Evolutionary conservation across 768 basidiomycete species (phyloP).

Genomic region (Phylloporus rhodoxanthus): DNA sequence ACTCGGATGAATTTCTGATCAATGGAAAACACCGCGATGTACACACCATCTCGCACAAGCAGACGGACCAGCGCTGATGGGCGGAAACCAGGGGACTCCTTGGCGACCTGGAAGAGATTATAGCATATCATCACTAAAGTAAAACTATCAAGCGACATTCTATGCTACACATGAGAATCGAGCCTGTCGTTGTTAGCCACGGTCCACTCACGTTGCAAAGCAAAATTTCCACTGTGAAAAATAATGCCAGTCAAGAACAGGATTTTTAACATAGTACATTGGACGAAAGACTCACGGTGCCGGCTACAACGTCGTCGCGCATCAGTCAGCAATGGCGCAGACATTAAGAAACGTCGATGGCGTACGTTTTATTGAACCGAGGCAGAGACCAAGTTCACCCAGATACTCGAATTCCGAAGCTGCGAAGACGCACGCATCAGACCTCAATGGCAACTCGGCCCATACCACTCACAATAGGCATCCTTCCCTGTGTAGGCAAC

Average conservation of each 20-base stretch:
- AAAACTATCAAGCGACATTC: not conserved
- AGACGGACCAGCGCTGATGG: not conserved
- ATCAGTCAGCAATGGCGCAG: not conserved
- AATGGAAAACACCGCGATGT: no score
- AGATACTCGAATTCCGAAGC: not conserved
- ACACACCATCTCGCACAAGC: slow-evolving; percentile 11
- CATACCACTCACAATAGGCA: not conserved
- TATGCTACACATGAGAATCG: not conserved
- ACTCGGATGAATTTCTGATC: no score
- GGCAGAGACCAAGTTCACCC: not conserved
- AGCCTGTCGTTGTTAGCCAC: not conserved
- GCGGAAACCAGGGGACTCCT: not conserved
- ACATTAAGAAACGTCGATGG: not conserved
- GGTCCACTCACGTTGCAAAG: not conserved
- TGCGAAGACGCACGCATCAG: not conserved
- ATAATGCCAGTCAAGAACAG: not conserved
- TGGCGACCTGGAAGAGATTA: slow-evolving; percentile 4
- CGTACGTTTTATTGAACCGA: not conserved
- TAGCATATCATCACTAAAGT: not conserved
- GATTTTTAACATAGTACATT: not conserved
- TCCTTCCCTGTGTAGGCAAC: not conserved
- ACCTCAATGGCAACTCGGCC: not conserved
- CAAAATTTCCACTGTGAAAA: not conserved
- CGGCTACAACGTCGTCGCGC: not conserved
- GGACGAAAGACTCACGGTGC: not conserved